Evolutionary conservation across 2,329 filamentous ascomycete species (phyloP), one percentile per base, ranked within the genome.

Genomic region (Colletotrichum paranaense): DNA sequence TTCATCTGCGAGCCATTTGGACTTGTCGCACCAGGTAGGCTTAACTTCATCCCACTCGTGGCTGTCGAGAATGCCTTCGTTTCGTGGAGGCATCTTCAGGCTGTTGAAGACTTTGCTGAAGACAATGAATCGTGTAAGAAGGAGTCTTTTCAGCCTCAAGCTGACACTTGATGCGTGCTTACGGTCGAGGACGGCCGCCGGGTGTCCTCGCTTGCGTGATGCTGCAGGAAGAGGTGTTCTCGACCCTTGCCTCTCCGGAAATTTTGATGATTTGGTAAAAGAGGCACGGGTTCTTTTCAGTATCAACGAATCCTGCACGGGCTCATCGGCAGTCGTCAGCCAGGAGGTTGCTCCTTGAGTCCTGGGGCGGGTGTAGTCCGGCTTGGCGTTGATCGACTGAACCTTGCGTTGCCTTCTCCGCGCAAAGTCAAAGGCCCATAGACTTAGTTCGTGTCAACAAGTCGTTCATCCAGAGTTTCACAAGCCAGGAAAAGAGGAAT

Each of bases 1-100:
- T 9, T 76, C 78, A 28, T 69, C 59, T 19, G 53, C 19, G 9
- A 72, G 58, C 77, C 73, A 79, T 64, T 74, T 58, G 6, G 76
- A 77, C 28, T 75, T 76, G 22, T 76, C 70, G 5, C 72, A 60
- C 72, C 75, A 76, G 59, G 75, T 74, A 9, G 78, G 63, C 58
- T 78, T 79, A 63, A 78, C 75, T 1, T 80, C 79, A 32, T 83
- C 80, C 82, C 82, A 83, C 24, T 80, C 78, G 22, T 78, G 76
- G 73, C 77, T 78, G 64, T 82, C 80, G 16, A 84, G 78, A 9
- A 83, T 77, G 35, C 80, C 80, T 8, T 79, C 78, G 67, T 75
- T 76, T 49, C 76, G 78, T 35, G 78, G 76, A 67, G 80, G 71
- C 81, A 83, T 84, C n/a, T 62, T 79, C 14, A 11, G 30, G 30